A percentile compares a stretch with the other conserved stretches of the same genome.
phyloP scores from a whole-genome alignment of 2,329 filamentous ascomycete genomes.

The Cytospora piceae region DNA sequence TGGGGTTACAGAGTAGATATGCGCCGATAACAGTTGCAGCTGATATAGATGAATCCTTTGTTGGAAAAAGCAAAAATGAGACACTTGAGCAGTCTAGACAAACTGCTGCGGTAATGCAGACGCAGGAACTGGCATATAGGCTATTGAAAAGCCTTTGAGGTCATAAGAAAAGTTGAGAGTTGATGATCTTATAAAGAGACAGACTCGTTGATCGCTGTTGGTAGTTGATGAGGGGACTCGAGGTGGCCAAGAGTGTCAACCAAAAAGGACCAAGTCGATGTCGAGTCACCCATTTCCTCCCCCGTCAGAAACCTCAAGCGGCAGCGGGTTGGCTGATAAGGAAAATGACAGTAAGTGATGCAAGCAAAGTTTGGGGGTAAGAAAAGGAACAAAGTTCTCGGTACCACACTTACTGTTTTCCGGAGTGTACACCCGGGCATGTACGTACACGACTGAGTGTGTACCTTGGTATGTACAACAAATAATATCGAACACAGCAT shows the following conservation, averaged over 20 bases:
- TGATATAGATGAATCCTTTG: background rate
- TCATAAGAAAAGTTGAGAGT: background rate
- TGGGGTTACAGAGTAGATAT: background rate
- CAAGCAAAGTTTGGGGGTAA: background rate
- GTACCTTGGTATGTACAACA: background rate
- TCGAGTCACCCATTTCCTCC: no score
- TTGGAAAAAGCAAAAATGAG: background rate
- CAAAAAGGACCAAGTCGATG: no score
- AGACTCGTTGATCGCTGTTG: background rate
- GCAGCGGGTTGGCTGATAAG: background rate
- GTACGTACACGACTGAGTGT: no score
- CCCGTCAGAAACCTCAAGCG: background rate
- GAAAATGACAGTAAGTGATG: background rate
- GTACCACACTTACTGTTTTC: no score
- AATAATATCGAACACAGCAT: background rate
- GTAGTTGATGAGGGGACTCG: background rate
- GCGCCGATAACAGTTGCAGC: slow-evolving; percentile 9
- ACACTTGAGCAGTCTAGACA: background rate
- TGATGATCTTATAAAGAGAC: background rate
- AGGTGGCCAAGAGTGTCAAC: no score
- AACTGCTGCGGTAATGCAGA: slow-evolving; percentile 13
- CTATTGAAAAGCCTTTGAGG: background rate
- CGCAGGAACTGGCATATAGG: background rate
- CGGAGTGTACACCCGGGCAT: no score
- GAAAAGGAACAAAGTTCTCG: background rate